Base-by-base conservation (phyloP, 441 rosid genomes). In the Dalechampia spathulata region DNA sequence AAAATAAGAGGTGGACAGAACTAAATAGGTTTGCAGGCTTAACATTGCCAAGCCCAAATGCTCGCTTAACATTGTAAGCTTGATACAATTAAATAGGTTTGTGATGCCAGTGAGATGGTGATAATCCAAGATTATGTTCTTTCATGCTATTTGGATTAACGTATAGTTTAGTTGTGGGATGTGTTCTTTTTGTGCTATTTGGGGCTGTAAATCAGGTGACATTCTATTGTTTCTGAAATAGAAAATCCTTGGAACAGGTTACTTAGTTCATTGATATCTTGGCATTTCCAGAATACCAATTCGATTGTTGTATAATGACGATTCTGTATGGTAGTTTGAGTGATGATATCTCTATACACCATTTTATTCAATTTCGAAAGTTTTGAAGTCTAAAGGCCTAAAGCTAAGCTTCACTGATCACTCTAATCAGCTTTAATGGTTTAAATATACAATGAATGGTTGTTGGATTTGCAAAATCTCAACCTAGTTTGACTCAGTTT, bases 271-370 rank as follows among this genome's bases (percentile, higher is more conserved):
- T n/a, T n/a, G n/a, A n/a, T n/a, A n/a, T n/a, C n/a, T n/a, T n/a
- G n/a, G n/a, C n/a, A n/a, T n/a, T n/a, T n/a, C n/a, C n/a, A n/a
- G n/a, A n/a, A n/a, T n/a, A n/a, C n/a, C n/a, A n/a, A n/a, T n/a
- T n/a, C n/a, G n/a, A n/a, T 30, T 30, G 34, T 8, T 30, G 10
- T 45, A 10, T 43, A 23, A 43, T 42, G 8, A 7, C 12, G 20
- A 16, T 3, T 23, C 36, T 22, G 36, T 30, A 34, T 34, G 25
- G 11, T 12, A 43, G 17, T 48, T 41, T 38, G 36, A 40, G 41
- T 25, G 56, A 53, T 54, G 30, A 6, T 8, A 30, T n/a, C n/a
- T 61, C 54, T 55, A 25, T 17, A 42, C 34, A 34, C 37, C 15
- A 7, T 37, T 32, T 52, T 5, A 26, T 44, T 50, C 39, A 48